These are phyloP conservation scores for Vaccinium vitisidaea DNA, from an alignment of 148 eudicot genomes.

Conservation along the genomic window DNA sequence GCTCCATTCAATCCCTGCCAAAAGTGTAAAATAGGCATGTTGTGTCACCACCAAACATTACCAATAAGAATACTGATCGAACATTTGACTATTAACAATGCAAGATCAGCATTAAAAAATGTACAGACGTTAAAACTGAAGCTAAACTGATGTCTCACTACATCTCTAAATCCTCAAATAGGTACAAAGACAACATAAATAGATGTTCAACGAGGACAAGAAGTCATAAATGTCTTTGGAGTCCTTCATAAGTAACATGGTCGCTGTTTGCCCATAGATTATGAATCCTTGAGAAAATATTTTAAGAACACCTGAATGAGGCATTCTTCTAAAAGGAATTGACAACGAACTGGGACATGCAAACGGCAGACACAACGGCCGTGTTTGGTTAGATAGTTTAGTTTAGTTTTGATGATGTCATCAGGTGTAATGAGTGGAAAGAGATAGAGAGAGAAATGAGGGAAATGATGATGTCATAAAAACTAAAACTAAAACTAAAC, in stretches of 20 bases:
- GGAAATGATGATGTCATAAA: no score
- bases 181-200: not conserved
- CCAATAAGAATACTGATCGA: not conserved
- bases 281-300: not conserved
- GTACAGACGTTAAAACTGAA: not conserved
- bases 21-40: not conserved
- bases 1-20: slow-evolving; percentile 94
- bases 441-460: no score
- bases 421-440: no score
- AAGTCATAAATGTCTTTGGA: not conserved
- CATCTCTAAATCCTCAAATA: not conserved
- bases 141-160: not conserved
- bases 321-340: not conserved
- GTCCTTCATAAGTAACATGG: not conserved
- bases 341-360: not conserved
- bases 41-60: not conserved
- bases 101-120: not conserved
- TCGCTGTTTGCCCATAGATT: not conserved
- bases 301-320: not conserved
- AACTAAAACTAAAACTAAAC: no score
- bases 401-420: no score
- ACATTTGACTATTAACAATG: not conserved
- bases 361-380: not conserved
- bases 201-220: not conserved
- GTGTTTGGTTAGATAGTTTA: no score